Conservation (phyloP, 1,139 yeast species). For the Lodderomyces beijingensis region DNA sequence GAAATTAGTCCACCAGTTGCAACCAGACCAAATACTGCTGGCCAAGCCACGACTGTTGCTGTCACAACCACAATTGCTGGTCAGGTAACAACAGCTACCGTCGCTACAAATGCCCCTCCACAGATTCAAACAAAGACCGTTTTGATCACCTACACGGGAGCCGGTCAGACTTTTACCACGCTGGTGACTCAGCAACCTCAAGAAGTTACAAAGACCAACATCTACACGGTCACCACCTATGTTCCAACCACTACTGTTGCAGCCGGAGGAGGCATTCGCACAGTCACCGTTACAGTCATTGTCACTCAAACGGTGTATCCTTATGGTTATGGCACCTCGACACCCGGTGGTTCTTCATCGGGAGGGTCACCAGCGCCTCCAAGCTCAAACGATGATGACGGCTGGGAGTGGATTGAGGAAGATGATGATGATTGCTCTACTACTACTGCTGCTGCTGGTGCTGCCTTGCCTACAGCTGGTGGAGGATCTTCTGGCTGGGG, state of each 20-base stretch:
- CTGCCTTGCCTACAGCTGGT: conserved; percentile 5
- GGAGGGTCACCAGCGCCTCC: conserved; percentile 5
- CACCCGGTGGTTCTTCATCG: conserved; percentile 2
- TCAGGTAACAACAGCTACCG: conserved; percentile 4
- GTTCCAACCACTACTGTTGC: conserved; percentile 11
- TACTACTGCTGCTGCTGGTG: conserved; percentile 9
- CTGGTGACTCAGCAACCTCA: conserved; percentile 9
- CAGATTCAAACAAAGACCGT: conserved; percentile 5
- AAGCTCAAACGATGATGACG: conserved; percentile 8
- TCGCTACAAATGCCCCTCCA: conserved; percentile 6
- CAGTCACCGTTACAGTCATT: conserved; percentile 12
- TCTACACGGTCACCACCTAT: conserved; percentile 11
- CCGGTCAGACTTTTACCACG: conserved; percentile 11
- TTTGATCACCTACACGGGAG: conserved; percentile 10
- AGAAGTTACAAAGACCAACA: conserved; percentile 8
- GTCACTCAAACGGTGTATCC: conserved; percentile 12
- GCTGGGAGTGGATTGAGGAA: conserved; percentile 13
- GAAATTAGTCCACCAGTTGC: not conserved
- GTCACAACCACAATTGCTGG: conserved; percentile 7
- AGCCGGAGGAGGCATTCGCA: conserved; percentile 8
- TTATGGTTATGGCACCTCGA: conserved; percentile 6
- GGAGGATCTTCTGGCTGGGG: too few relatives aligned
- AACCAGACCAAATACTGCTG: conserved; percentile 3
- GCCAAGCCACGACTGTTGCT: conserved; percentile 6
- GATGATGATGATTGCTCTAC: conserved; percentile 11